Conservation (phyloP, 371 early-diverging fungal species). For the Syncephalastrum sp. region DNA sequence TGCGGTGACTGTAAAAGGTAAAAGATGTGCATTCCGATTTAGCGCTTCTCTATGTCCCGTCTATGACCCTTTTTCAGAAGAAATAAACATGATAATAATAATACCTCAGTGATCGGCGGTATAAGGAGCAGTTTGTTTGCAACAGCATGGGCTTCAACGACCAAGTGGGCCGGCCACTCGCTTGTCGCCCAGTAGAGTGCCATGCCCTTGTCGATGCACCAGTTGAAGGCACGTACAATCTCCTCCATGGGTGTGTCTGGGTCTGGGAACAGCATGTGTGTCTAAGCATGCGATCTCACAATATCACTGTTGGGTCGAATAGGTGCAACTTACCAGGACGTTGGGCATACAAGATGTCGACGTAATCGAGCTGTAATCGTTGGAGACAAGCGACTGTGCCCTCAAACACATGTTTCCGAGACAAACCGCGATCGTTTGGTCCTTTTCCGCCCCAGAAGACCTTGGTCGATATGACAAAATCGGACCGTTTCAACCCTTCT, state of each 20-base stretch:
- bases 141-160: slow-evolving; percentile 75
- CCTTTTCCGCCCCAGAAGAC: slow-evolving; percentile 83
- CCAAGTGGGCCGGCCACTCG: slow-evolving; percentile 84
- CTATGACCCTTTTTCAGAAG: background rate
- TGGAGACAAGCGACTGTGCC: slow-evolving; percentile 76
- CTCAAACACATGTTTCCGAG: slow-evolving; percentile 85
- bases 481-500: slow-evolving; percentile 66
- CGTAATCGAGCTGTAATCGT: slow-evolving; percentile 77
- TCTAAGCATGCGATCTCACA: background rate
- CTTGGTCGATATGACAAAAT: slow-evolving; percentile 82
- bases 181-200: slow-evolving; percentile 87
- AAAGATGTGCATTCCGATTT: background rate
- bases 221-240: slow-evolving; percentile 84
- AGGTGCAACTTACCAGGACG: slow-evolving; percentile 55
- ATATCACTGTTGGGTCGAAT: background rate
- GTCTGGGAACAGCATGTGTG: slow-evolving; percentile 19
- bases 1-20: slow-evolving; percentile 72
- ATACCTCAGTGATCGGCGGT: slow-evolving; percentile 63
- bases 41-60: background rate
- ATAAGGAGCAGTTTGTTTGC: slow-evolving; percentile 70
- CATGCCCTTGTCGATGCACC: slow-evolving; percentile 80
- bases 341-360: slow-evolving; percentile 83
- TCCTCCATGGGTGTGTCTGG: slow-evolving; percentile 79
- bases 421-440: slow-evolving; percentile 81
- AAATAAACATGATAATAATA: background rate